Conservation (phyloP, 768 basidiomycete genomes). For the Agaricus sinodeliciosus region DNA sequence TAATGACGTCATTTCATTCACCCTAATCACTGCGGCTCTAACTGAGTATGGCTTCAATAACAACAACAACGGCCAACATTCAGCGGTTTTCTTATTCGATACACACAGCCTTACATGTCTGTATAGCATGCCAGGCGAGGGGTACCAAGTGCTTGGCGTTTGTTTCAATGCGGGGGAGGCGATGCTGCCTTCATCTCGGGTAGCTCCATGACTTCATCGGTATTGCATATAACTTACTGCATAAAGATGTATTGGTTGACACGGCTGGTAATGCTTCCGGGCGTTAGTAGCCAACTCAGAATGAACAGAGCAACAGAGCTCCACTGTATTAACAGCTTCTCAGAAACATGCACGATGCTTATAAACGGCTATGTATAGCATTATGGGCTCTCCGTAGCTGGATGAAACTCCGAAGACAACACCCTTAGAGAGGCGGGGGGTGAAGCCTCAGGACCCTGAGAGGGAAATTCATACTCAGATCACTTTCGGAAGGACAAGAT, state of each 20-base stretch:
- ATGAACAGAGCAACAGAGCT: not conserved
- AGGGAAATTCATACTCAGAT: not conserved
- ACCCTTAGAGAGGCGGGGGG: not conserved
- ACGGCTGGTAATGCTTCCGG: not conserved
- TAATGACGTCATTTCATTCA: constrained; percentile 1
- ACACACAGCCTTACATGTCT: not conserved
- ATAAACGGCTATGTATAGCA: not conserved
- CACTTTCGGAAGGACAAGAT: not conserved
- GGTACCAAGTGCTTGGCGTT: too few relatives aligned
- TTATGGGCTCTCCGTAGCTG: not conserved
- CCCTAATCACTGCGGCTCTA: constrained; percentile 1
- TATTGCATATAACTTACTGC: constrained; percentile 5
- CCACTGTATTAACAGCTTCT: not conserved
- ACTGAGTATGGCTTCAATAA: not conserved
- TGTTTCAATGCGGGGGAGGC: constrained; percentile 5
- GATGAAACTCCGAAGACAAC: not conserved
- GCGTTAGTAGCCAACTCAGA: not conserved
- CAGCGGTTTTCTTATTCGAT: not conserved
- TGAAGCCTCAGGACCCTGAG: not conserved
- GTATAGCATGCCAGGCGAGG: too few relatives aligned
- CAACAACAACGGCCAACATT: not conserved
- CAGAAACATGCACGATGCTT: not conserved
- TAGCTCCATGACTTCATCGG: constrained; percentile 3
- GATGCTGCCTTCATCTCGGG: constrained; percentile 8
- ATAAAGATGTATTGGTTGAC: constrained; percentile 3